These are phyloP conservation scores for Niebla homalea DNA, from an alignment of 495 filamentous ascomycete species.

Conservation along the genomic window DNA sequence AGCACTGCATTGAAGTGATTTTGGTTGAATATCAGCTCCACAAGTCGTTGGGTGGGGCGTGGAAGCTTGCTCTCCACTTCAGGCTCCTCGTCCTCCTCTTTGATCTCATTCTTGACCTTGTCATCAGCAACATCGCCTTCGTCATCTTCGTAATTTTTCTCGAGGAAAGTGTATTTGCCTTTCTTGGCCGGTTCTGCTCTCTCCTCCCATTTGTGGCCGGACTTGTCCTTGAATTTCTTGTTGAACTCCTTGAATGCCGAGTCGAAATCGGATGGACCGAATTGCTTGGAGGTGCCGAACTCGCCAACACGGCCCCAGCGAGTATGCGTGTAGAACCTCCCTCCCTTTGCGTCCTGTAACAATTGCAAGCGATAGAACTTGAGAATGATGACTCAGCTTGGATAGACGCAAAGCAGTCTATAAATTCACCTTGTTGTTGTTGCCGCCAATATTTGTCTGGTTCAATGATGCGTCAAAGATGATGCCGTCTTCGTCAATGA, in stretches of 20 bases:
- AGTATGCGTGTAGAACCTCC: slow-evolving; percentile 44
- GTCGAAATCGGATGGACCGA: slow-evolving; percentile 29
- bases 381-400: neutral
- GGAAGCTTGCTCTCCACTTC: slow-evolving; percentile 36
- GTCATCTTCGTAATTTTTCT: slow-evolving; percentile 54
- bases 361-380: slow-evolving; percentile 17
- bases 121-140: slow-evolving; percentile 39
- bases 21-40: slow-evolving; percentile 73
- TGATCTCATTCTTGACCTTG: slow-evolving; percentile 3
- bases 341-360: slow-evolving; percentile 5
- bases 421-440: slow-evolving; percentile 66
- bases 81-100: slow-evolving; percentile 2
- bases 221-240: slow-evolving; percentile 68
- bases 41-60: slow-evolving; percentile 46
- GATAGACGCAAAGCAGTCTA: slow-evolving; percentile 30
- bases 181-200: slow-evolving; percentile 42
- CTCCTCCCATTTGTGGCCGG: slow-evolving; percentile 53
- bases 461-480: slow-evolving; percentile 47
- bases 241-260: slow-evolving; percentile 44
- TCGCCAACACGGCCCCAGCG: slow-evolving; percentile 75
- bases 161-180: slow-evolving; percentile 60
- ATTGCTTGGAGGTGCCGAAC: slow-evolving; percentile 40
- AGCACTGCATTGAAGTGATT: slow-evolving; percentile 52
- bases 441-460: slow-evolving; percentile 36
- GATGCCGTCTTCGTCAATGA: slow-evolving; percentile 46